A percentile compares a stretch with the other conserved stretches of the same genome.
Evolutionary conservation across 352 stramenopile species (phyloP).

Genomic region (Peronosclerospora sorghi): DNA sequence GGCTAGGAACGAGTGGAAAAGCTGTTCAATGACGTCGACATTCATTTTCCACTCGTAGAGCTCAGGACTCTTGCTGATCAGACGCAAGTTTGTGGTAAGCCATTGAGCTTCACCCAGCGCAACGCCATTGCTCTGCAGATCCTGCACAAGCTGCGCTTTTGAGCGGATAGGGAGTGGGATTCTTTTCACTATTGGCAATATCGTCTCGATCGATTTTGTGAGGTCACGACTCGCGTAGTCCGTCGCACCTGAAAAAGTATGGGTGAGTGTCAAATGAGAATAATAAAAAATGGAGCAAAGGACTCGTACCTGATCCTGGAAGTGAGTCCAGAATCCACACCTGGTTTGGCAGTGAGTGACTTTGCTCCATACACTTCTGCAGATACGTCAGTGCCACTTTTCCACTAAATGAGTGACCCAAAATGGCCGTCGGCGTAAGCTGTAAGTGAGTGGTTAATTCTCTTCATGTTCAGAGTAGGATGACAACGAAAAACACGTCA

Average conservation of each 20-base stretch:
- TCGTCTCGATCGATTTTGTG: conserved; percentile 60
- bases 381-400: conserved; percentile 72
- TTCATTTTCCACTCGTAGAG: conserved; percentile 79
- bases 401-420: conserved; percentile 71
- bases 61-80: conserved; percentile 35
- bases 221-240: conserved; percentile 55
- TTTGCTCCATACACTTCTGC: conserved; percentile 34
- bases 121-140: conserved; percentile 51
- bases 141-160: conserved; percentile 51
- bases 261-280: not conserved
- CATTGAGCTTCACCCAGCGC: conserved; percentile 59
- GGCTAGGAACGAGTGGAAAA: conserved; percentile 55
- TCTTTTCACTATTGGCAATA: conserved; percentile 56
- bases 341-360: conserved; percentile 30
- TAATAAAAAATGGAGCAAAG: not conserved
- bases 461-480: conserved; percentile 12
- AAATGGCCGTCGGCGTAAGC: conserved; percentile 43
- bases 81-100: conserved; percentile 70
- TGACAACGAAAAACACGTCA: not conserved
- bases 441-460: conserved; percentile 37
- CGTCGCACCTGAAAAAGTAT: conserved; percentile 21
- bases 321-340: conserved; percentile 68
- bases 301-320: conserved; percentile 39
- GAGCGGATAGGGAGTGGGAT: conserved; percentile 63
- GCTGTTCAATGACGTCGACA: conserved; percentile 54